Evolutionary conservation across 2,329 filamentous ascomycete genomes (phyloP), one percentile per base, ranked within the genome.

Genomic region (Paramyrothecium sp.): DNA sequence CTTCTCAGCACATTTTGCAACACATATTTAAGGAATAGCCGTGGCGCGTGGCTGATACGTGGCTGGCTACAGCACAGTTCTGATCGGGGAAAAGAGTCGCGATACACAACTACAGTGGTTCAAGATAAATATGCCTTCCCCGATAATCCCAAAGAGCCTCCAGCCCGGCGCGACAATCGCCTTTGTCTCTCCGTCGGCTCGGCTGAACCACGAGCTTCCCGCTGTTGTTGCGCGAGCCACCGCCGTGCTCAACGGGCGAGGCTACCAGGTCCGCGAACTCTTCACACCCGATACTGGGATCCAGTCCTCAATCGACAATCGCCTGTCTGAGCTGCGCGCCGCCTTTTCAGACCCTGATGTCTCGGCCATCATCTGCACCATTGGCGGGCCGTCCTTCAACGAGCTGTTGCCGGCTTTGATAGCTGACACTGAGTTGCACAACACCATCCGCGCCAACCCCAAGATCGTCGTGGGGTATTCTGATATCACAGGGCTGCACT

Each of bases 381-480:
- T 75, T 54, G 76, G 76, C 52, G 76, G 76, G 2, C 55, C 70
- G 19, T 61, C 70, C 20, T 72, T 75, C 53, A 76, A 67, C 3
- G 74, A 78, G 65, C 70, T 78, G 16, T 61, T 78, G 0, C 76
- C 75, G 0, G 64, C 67, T 2, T 59, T 78, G 0, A 57, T 75
- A 5, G 69, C 64, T 1, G 76, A 78, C 56, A 64, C 61, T 7
- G 68, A 67, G 11, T 66, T 77, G 2, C 72, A 74, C 30, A 54
- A 22, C 12, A 54, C 57, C 1, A 71, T 78, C 41, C 69, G 68
- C 5, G 60, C 59, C 2, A 67, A 73, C 50, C 76, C 75, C 34
- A 78, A 78, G 65, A 68, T 78, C 20, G 67, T 78, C 2, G 69
- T 78, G 17, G 76, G 76, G 2, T 76, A 69, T 56, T 76, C 73